phyloP scores from a whole-genome alignment of 768 basidiomycete genomes.

The Collybia sordida region DNA sequence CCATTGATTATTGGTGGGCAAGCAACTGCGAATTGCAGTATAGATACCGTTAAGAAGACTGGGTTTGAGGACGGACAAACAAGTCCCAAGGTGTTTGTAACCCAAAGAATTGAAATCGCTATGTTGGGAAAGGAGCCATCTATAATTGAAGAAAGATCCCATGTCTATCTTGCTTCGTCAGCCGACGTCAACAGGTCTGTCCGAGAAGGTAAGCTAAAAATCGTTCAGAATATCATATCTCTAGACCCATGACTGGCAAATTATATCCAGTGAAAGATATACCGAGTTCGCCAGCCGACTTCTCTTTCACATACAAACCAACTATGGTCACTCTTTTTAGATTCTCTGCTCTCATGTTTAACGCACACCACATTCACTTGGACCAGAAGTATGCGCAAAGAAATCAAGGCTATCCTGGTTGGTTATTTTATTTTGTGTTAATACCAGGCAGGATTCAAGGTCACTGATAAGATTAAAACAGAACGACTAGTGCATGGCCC shows the following conservation, averaged over 20 bases:
- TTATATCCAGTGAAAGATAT: slow-evolving; percentile 45
- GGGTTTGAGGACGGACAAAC: slow-evolving; percentile 51
- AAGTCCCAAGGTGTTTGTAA: slow-evolving; percentile 74
- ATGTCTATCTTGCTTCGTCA: slow-evolving; percentile 56
- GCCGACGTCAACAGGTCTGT: slow-evolving; percentile 26
- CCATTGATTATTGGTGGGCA: slow-evolving; percentile 54
- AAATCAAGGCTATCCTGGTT: slow-evolving; percentile 74
- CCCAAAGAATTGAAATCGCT: slow-evolving; percentile 56
- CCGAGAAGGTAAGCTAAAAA: slow-evolving; percentile 41
- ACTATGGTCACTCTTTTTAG: slow-evolving; percentile 75
- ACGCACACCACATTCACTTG: slow-evolving; percentile 82
- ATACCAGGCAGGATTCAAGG: neutral
- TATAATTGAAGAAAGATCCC: slow-evolving; percentile 61
- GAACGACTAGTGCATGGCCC: slow-evolving; percentile 88
- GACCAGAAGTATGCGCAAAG: slow-evolving; percentile 70
- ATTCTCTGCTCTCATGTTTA: slow-evolving; percentile 85
- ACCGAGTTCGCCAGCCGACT: slow-evolving; percentile 43
- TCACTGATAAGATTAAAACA: slow-evolving; percentile 20
- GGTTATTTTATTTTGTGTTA: slow-evolving; percentile 10
- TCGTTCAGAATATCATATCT: neutral
- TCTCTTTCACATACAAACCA: slow-evolving; percentile 67
- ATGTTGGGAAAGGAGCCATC: slow-evolving; percentile 47
- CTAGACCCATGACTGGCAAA: slow-evolving; percentile 1
- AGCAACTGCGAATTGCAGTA: slow-evolving; percentile 46
- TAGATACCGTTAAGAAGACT: slow-evolving; percentile 59